Evolutionary conservation across 768 basidiomycete species (phyloP).

Genomic region (Lentinula lateritia): DNA sequence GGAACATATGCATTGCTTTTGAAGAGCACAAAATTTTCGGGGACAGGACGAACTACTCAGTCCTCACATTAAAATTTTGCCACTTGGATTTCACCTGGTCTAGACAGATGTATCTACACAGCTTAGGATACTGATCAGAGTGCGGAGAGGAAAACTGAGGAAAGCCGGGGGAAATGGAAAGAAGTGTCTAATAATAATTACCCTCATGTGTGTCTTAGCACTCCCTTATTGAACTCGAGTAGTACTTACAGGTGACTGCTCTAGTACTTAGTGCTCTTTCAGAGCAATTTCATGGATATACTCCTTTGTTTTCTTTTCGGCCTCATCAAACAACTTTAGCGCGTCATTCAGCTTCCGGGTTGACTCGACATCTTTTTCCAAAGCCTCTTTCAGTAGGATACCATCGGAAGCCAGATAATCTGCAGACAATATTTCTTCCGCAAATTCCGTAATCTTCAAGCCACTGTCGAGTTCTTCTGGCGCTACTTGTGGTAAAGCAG

Average conservation of each 20-base stretch:
- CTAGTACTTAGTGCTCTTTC: neutral
- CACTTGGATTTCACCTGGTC: too few species aligned
- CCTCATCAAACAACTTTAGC: slow-evolving; percentile 35
- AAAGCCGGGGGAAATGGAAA: too few species aligned
- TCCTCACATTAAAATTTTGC: too few species aligned
- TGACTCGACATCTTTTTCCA: slow-evolving; percentile 31
- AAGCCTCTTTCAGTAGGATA: slow-evolving; percentile 26
- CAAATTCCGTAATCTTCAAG: neutral
- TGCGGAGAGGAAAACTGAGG: too few species aligned
- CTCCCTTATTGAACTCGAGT: too few species aligned
- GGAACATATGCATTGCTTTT: too few species aligned
- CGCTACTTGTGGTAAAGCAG: slow-evolving; percentile 17
- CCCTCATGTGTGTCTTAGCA: too few species aligned
- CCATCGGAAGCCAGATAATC: slow-evolving; percentile 32
- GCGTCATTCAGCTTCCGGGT: slow-evolving; percentile 41
- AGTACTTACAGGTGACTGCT: neutral
- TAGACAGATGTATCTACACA: too few species aligned
- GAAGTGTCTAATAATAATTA: too few species aligned
- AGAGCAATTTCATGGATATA: slow-evolving; percentile 7
- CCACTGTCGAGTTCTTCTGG: slow-evolving; percentile 7
- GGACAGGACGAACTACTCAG: too few species aligned
- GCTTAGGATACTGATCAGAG: too few species aligned
- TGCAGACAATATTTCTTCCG: neutral
- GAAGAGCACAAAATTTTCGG: too few species aligned
- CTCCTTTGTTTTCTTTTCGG: slow-evolving; percentile 35